Evolutionary conservation across 148 eudicot genomes (phyloP).

Genomic region (Chenopodium quinoa): DNA sequence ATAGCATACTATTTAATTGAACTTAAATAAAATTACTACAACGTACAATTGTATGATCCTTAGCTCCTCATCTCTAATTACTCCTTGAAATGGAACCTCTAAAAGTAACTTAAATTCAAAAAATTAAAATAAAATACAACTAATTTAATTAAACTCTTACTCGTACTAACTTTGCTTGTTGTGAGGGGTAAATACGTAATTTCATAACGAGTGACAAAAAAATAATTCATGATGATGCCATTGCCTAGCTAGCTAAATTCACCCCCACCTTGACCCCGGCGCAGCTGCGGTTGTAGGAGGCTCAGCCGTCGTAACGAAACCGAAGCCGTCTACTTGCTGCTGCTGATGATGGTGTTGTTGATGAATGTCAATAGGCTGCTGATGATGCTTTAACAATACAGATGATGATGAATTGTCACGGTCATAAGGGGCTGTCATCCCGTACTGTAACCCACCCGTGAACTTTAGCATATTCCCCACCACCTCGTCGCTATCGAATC

Average conservation of each 20-base stretch:
- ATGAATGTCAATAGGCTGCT: conserved; percentile 12
- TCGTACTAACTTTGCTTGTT: conserved; percentile 10
- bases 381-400: conserved; percentile 32
- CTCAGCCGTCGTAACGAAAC: conserved; percentile 10
- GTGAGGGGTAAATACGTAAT: conserved; percentile 21
- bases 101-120: not conserved
- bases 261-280: conserved; percentile 32
- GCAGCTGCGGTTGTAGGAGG: conserved; percentile 7
- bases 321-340: conserved; percentile 36
- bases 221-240: too few relatives aligned
- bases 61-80: not conserved
- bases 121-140: not conserved
- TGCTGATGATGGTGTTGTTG: conserved; percentile 15
- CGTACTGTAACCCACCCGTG: conserved; percentile 42
- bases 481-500: conserved; percentile 27
- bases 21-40: conserved; percentile 18
- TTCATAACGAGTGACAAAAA: not conserved
- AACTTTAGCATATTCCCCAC: conserved; percentile 42
- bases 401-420: conserved; percentile 35
- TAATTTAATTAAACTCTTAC: not conserved
- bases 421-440: conserved; percentile 34
- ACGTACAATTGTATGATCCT: conserved; percentile 11
- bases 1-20: not conserved
- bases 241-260: not conserved
- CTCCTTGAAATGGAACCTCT: not conserved